phyloP scores from a whole-genome alignment of 805 yeast species.

The Candida silvicultrix region DNA sequence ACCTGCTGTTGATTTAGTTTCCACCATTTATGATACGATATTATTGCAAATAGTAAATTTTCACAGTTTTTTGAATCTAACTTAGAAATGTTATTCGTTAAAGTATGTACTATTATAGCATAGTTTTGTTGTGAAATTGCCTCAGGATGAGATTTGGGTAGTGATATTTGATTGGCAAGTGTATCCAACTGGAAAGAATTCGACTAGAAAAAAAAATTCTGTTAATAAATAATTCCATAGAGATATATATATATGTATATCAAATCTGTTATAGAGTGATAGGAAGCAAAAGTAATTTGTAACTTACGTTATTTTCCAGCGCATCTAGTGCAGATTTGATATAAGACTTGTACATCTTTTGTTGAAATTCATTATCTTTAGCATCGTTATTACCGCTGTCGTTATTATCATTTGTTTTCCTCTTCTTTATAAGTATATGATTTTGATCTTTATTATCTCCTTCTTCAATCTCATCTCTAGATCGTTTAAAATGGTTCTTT shows the following conservation, averaged over 20 bases:
- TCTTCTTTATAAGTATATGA: conserved; percentile 5
- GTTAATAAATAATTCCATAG: conserved; percentile 19
- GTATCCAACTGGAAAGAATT: conserved; percentile 52
- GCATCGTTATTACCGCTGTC: not conserved
- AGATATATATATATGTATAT: too few species aligned
- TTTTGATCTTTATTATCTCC: conserved; percentile 5
- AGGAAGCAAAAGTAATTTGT: not conserved
- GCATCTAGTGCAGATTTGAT: conserved; percentile 66
- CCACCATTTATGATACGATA: conserved; percentile 60
- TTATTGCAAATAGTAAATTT: conserved; percentile 52
- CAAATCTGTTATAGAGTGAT: conserved; percentile 1
- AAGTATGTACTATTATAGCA: conserved; percentile 44
- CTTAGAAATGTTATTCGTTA: conserved; percentile 60
- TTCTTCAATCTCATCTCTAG: conserved; percentile 15
- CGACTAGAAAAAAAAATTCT: conserved; percentile 20
- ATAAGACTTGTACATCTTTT: conserved; percentile 34
- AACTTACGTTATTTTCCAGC: conserved; percentile 46
- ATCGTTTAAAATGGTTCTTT: conserved; percentile 21
- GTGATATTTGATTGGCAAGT: conserved; percentile 50
- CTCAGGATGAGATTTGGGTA: conserved; percentile 47
- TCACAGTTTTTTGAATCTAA: conserved; percentile 44
- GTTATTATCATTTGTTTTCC: conserved; percentile 1
- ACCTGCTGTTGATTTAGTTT: conserved; percentile 36
- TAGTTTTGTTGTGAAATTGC: conserved; percentile 49
- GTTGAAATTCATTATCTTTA: conserved; percentile 19